Evolutionary conservation across 345 rosid genomes (phyloP).

Genomic region (Odontarrhena argentea): DNA sequence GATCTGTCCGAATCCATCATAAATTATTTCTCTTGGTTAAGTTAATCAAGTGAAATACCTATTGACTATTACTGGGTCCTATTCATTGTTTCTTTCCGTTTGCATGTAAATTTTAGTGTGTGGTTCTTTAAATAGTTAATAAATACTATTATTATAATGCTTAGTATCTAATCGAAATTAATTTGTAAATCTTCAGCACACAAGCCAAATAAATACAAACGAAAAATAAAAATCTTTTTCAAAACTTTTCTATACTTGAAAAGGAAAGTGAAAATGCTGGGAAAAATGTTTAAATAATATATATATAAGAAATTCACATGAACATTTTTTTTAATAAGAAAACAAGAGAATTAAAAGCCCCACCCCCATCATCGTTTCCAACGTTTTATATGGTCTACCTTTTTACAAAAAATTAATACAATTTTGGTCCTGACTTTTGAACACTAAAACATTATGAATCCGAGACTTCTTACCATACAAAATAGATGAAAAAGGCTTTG

Average conservation of each 20-base stretch:
- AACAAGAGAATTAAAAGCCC: neutral
- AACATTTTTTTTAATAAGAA: too few species aligned
- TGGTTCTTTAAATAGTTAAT: neutral
- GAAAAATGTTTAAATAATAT: too few species aligned
- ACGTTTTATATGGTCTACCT: neutral
- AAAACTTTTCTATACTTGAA: too few species aligned
- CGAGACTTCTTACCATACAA: neutral
- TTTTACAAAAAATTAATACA: neutral
- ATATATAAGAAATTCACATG: too few species aligned
- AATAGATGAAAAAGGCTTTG: neutral
- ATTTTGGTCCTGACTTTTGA: neutral
- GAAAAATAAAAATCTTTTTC: neutral
- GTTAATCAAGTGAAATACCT: neutral
- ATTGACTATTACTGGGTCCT: neutral
- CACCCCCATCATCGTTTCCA: neutral
- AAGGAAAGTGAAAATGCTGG: too few species aligned
- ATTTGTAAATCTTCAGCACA: constrained; percentile 6
- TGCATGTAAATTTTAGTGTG: constrained; percentile 1
- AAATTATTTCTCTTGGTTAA: constrained; percentile 5
- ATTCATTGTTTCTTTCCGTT: neutral
- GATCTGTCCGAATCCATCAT: neutral
- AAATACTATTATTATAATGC: neutral
- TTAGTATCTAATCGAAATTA: neutral
- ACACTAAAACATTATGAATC: neutral
- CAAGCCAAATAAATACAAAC: neutral